Evolutionary conservation across 2,329 filamentous ascomycete species (phyloP).

Genomic region (Allantophomopsis lycopodina): DNA sequence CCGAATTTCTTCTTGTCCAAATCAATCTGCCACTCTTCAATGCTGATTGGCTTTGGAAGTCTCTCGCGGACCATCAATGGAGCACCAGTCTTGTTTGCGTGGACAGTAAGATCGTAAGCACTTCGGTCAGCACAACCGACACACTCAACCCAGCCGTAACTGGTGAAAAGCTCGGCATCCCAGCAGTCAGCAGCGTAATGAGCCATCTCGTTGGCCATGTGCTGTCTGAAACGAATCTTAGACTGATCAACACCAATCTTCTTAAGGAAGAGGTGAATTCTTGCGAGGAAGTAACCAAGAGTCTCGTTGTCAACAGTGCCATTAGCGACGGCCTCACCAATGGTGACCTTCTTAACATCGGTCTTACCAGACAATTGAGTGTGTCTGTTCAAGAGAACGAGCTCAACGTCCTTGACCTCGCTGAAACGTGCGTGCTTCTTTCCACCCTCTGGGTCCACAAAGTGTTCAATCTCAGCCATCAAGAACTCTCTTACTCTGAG

Average conservation of each 20-base stretch:
- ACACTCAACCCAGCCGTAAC: slow-evolving; percentile 95
- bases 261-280: slow-evolving; percentile 81
- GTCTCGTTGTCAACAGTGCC: slow-evolving; percentile 93
- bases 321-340: slow-evolving; percentile 74
- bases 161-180: slow-evolving; percentile 88
- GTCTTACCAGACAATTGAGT: slow-evolving; percentile 84
- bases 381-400: slow-evolving; percentile 72
- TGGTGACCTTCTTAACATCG: slow-evolving; percentile 53
- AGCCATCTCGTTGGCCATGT: slow-evolving; percentile 84
- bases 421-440: slow-evolving; percentile 89
- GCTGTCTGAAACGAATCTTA: slow-evolving; percentile 93
- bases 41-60: slow-evolving; percentile 59
- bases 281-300: slow-evolving; percentile 89
- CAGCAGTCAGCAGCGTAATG: slow-evolving; percentile 97
- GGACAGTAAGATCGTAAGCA: slow-evolving; percentile 86
- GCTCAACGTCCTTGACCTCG: slow-evolving; percentile 71
- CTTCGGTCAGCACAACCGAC: slow-evolving; percentile 93
- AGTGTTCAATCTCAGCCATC: slow-evolving; percentile 99
- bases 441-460: slow-evolving; percentile 83
- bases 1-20: slow-evolving; percentile 94
- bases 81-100: slow-evolving; percentile 83
- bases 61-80: slow-evolving; percentile 76
- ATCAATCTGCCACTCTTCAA: slow-evolving; percentile 81
- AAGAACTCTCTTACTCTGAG: slow-evolving; percentile 92
- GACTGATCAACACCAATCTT: slow-evolving; percentile 76